phyloP scores from a whole-genome alignment of 495 filamentous ascomycete species.

The Aspergillus bridgeri region DNA sequence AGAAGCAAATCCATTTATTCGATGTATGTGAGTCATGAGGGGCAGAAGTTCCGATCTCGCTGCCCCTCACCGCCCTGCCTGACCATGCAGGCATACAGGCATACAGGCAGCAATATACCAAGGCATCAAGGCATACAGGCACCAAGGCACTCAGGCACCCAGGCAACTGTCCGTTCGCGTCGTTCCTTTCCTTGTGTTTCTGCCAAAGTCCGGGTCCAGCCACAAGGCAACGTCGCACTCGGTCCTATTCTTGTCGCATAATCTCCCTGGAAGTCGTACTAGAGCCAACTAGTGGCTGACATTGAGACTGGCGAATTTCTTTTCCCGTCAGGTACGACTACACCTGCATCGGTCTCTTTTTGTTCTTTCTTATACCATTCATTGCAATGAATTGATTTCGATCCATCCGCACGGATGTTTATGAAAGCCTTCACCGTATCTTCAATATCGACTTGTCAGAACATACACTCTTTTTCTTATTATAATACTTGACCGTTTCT shows the following conservation, averaged over 20 bases:
- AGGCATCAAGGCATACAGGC: slow-evolving; percentile 6
- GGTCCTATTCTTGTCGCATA: slow-evolving; percentile 10
- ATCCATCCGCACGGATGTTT: not conserved
- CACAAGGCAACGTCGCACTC: not conserved
- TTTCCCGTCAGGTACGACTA: not conserved
- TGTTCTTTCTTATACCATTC: not conserved
- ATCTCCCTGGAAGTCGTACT: slow-evolving; percentile 6
- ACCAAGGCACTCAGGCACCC: not conserved
- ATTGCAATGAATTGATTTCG: not conserved
- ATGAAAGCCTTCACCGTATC: not conserved
- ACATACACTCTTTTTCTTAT: not conserved
- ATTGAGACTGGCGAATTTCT: not conserved
- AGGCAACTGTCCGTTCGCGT: not conserved
- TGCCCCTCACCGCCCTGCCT: slow-evolving; percentile 2
- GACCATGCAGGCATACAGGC: not conserved
- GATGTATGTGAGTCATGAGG: slow-evolving; percentile 11
- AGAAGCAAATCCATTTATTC: slow-evolving; percentile 3
- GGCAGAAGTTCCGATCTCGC: slow-evolving; percentile 21
- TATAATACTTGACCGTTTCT: not conserved
- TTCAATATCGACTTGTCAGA: not conserved
- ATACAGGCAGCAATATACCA: too few relatives aligned
- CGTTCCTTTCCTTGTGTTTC: not conserved
- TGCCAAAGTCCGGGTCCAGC: not conserved
- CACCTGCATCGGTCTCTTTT: not conserved
- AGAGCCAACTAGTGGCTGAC: not conserved